Base-by-base conservation (phyloP, 345 rosid genomes). In the Firmiana major region DNA sequence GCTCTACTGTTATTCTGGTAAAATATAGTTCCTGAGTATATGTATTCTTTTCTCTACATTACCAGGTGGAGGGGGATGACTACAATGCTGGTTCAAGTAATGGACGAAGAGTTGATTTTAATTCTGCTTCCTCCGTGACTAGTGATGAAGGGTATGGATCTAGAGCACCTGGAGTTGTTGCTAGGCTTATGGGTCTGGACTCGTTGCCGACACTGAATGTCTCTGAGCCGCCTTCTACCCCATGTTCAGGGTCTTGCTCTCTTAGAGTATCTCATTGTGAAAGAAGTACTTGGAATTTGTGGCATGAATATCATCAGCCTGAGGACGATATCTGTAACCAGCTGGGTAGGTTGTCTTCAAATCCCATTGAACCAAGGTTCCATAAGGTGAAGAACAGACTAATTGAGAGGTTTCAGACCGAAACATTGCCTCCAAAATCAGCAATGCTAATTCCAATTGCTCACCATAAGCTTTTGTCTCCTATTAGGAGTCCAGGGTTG, bases 101-200 rank as follows among this genome's bases (percentile, higher is more conserved):
- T 81, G 86, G 71, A 57, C 82, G 69, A 45, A 84, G 95, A 69
- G 70, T 86, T 73, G 95, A 90, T 55, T 82, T 84, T 63, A 86
- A 78, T 31, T 92, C 86, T 78, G 81, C 90, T 64, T 89, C 96
- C 40, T 93, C 98, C 16, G 81, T 84, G 65, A 83, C 84, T 69
- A 92, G 97, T 82, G 93, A 91, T 74, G 96, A 92, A 77, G 91
- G 87, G 34, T 84, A 63, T 57, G 93, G 87, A 69, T 76, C 81
- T 68, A 88, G 83, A 86, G 91, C 90, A 26, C 98, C 99, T 2
- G 93, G 97, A 66, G 95, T 92, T 45, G 97, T 96, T 75, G 99
- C 98, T 12, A 89, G 93, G 79, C 97, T 96, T 43, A 96, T 96
- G 99, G 99, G 99, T 76, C 84, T 93, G 83, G 92, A 96, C 85